Evolutionary conservation across 208 protist species (phyloP).

Genomic region (Balamuthia mandrillaris): DNA sequence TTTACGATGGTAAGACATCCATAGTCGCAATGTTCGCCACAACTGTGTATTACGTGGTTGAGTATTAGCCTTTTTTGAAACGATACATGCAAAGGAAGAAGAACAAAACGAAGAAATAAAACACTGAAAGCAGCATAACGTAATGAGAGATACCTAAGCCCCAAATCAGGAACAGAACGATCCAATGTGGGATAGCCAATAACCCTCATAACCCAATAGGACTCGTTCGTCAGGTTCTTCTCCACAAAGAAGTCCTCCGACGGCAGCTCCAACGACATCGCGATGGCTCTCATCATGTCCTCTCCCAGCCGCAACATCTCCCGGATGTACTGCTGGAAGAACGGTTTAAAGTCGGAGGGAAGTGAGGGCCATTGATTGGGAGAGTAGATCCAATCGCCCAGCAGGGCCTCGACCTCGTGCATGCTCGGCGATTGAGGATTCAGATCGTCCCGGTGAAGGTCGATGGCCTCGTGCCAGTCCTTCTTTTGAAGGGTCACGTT

Average conservation of each 20-base stretch:
- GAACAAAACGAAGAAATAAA: no score
- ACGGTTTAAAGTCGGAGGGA: neutral
- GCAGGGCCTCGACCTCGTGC: neutral
- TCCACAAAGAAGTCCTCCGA: conserved; percentile 18
- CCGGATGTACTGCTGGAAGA: neutral
- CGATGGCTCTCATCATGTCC: neutral
- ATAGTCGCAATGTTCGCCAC: conserved; percentile 31
- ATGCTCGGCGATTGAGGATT: neutral
- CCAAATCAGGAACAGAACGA: no score
- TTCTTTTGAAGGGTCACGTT: conserved; percentile 34
- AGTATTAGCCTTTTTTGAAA: no score
- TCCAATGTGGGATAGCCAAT: no score
- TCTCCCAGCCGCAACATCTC: conserved; percentile 5
- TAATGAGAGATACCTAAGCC: no score
- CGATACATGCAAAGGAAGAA: no score
- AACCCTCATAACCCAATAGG: conserved; percentile 27
- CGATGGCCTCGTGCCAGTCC: conserved; percentile 37
- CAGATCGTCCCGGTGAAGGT: neutral
- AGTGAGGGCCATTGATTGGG: neutral
- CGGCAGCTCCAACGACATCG: neutral
- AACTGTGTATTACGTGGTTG: no score
- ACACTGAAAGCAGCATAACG: no score
- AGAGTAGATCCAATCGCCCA: neutral
- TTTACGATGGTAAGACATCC: conserved; percentile 35
- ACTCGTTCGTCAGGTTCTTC: neutral